phyloP scores from a whole-genome alignment of 345 rosid species.

The Bruguiera sexangula region DNA sequence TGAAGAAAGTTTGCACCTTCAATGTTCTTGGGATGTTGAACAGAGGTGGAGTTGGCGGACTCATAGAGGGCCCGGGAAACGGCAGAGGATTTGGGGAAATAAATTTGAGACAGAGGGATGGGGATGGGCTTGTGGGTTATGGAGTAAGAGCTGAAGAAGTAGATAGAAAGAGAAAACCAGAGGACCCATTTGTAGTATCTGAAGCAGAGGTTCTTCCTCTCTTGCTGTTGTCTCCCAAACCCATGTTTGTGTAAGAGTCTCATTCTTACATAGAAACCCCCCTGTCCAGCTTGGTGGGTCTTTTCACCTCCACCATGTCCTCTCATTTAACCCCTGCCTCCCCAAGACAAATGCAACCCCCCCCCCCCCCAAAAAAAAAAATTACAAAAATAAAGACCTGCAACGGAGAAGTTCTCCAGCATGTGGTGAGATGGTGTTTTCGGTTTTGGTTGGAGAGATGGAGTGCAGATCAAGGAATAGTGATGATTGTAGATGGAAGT shows the following conservation, averaged over 20 bases:
- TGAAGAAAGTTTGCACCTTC: slow-evolving; percentile 28
- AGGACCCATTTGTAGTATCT: slow-evolving; percentile 79
- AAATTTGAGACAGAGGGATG: slow-evolving; percentile 39
- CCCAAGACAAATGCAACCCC: too few relatives aligned
- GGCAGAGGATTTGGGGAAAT: slow-evolving; percentile 39
- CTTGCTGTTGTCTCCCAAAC: slow-evolving; percentile 26
- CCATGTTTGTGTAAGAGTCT: slow-evolving; percentile 41
- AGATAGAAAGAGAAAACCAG: slow-evolving; percentile 64
- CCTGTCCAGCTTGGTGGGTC: slow-evolving; percentile 33
- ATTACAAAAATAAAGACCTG: background rate
- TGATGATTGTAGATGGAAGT: slow-evolving; percentile 38
- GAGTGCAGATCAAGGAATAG: slow-evolving; percentile 55
- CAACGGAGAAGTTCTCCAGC: background rate
- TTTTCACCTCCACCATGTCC: slow-evolving; percentile 30
- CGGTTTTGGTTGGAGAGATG: slow-evolving; percentile 41
- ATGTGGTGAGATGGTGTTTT: slow-evolving; percentile 49
- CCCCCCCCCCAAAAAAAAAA: background rate
- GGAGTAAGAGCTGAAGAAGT: slow-evolving; percentile 66
- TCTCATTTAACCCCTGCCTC: slow-evolving; percentile 33
- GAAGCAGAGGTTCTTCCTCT: slow-evolving; percentile 44
- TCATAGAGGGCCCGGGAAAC: slow-evolving; percentile 70
- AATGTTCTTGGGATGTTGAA: slow-evolving; percentile 23
- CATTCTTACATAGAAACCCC: slow-evolving; percentile 49
- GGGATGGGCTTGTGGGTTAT: slow-evolving; percentile 53
- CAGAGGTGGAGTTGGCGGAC: slow-evolving; percentile 36